A percentile compares a stretch with the other conserved stretches of the same genome.
Conservation (phyloP, 768 basidiomycete species). For the Rhodotorula babjevae region DNA sequence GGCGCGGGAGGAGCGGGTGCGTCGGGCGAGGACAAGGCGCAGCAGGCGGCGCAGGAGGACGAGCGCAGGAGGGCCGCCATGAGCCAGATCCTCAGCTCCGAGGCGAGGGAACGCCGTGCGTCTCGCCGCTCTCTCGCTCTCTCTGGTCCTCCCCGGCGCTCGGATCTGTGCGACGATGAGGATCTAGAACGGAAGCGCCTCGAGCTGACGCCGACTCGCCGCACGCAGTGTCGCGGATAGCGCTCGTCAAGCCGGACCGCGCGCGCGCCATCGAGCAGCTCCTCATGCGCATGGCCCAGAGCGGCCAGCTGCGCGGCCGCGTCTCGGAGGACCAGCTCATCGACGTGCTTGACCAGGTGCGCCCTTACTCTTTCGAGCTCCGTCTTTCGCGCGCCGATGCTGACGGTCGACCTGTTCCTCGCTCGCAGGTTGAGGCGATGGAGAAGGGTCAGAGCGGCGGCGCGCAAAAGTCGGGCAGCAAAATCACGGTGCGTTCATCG, state of each 20-base stretch:
- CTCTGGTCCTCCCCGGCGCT: background rate
- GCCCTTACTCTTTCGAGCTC: background rate
- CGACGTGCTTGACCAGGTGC: constrained; percentile 75
- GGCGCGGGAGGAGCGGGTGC: constrained; percentile 46
- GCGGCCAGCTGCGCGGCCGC: constrained; percentile 69
- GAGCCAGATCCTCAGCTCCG: constrained; percentile 68
- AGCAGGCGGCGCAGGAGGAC: constrained; percentile 59
- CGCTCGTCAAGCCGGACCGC: constrained; percentile 75
- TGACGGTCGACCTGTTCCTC: background rate
- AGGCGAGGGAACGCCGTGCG: constrained; percentile 74
- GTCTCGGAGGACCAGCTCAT: constrained; percentile 79
- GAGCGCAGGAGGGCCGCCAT: constrained; percentile 71
- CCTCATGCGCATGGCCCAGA: constrained; percentile 74
- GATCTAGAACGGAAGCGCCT: too few relatives aligned
- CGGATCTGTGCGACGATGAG: background rate
- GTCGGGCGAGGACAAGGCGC: constrained; percentile 53
- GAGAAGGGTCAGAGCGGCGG: constrained; percentile 43
- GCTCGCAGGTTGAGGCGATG: constrained; percentile 56
- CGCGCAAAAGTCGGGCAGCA: constrained; percentile 48
- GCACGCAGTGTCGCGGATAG: constrained; percentile 72
- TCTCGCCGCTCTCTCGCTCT: constrained; percentile 16
- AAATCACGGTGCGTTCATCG: constrained; percentile 49
- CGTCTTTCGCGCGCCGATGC: background rate
- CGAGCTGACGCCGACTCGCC: background rate
- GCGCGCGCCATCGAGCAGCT: constrained; percentile 74